Evolutionary conservation across 805 yeast species (phyloP), one percentile per base, ranked within the genome.

Genomic region (Nakazawaea wyomingensis): DNA sequence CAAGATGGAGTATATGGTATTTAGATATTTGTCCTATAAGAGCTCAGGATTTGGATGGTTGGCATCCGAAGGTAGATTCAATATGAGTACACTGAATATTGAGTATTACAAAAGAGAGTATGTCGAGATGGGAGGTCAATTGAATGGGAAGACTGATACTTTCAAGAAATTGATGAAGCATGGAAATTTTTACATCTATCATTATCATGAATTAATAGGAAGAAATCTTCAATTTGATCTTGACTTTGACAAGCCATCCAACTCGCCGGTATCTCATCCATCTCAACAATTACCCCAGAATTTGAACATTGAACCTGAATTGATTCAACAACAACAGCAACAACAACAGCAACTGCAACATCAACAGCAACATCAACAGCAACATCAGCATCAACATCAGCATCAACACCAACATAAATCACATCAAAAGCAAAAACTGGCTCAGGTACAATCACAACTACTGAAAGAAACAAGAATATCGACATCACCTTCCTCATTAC

Each of bases 41-140:
- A 44, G 40, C 24, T 27, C 36, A 11, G 47, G 47, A 9, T 38
- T 38, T 26, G 47, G 47, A n/a, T 44, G 47, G 47, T 26, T 34
- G 7, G 40, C 31, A 6, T 13, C 34, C 4, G 47, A 44, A 16
- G 47, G 47, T 2, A 34, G 36, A 26, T 44, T 44, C 19, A 34
- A 44, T n/a, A 30, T 44, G 22, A 33, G 35, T 16, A 22, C 16
- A 8, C 30, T 13, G 19, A 35, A 44, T 17, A 20, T 44, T 13
- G 47, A 44, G 13, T 34, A 29, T 16, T 44, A 38, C 28, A 44
- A 39, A 18, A 38, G 32, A 20, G 43, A 44, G 8, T 44, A 29
- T 35, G 17, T 31, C 18, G 32, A 34, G 6, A 34, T 39, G 43
- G 47, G 47, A 4, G 47, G 47, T 24, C 43, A 30, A 16, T 28